Evolutionary conservation across 73 alveolate species (phyloP).

Genomic region (Paramecium bursaria): DNA sequence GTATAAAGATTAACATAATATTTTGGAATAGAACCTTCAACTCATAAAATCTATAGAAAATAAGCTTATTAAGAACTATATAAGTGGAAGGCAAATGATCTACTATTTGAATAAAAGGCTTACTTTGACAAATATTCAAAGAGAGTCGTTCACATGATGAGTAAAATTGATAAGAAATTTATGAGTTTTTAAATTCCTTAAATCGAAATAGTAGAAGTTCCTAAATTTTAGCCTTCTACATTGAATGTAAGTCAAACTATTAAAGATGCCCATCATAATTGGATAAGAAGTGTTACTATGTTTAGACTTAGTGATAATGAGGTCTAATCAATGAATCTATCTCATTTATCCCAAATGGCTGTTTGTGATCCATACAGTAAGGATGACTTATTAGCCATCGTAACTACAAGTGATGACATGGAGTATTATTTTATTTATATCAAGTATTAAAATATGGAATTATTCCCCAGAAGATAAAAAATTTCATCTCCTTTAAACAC

Average conservation of each 20-base stretch:
- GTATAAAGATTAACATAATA: conserved; percentile 2
- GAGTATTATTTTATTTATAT: no score
- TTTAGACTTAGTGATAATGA: conserved; percentile 40
- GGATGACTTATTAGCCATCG: conserved; percentile 26
- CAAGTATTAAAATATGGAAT: conserved; percentile 24
- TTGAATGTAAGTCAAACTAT: not conserved
- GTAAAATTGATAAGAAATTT: conserved; percentile 9
- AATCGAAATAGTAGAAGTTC: conserved; percentile 13
- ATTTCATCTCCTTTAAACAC: conserved; percentile 24
- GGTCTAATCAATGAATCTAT: not conserved
- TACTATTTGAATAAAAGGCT: conserved; percentile 11
- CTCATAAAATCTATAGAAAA: conserved; percentile 41
- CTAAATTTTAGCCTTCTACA: conserved; percentile 1
- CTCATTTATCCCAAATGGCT: not conserved
- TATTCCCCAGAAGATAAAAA: conserved; percentile 54
- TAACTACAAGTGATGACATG: conserved; percentile 62
- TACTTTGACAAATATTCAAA: conserved; percentile 23
- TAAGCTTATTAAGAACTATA: conserved; percentile 49
- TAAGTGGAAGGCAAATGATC: conserved; percentile 24
- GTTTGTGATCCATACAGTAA: not conserved
- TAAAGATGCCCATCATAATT: conserved; percentile 38
- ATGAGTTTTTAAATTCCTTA: conserved; percentile 36
- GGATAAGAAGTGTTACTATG: conserved; percentile 52
- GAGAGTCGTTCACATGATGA: not conserved
- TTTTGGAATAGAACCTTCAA: conserved; percentile 51